These are phyloP conservation scores for Malassezia japonica DNA, from an alignment of 1,284 basidiomycete species.

Conservation along the genomic window DNA sequence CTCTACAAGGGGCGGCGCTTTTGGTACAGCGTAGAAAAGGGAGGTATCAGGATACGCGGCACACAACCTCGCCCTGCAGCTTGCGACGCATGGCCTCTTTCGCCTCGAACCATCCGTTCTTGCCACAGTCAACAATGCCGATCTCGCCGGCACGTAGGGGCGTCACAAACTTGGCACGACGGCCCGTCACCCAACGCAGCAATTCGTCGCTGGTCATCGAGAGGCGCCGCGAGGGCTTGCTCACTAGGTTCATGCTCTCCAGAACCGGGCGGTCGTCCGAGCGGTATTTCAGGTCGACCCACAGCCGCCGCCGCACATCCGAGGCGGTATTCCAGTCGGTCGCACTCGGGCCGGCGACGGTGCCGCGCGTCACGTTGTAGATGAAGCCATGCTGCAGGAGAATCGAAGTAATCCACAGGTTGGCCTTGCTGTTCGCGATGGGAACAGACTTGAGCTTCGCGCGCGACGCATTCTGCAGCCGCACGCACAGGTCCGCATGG, in stretches of 20 bases:
- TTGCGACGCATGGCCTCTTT: constrained; percentile 49
- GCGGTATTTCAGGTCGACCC: constrained; percentile 81
- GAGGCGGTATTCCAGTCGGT: constrained; percentile 55
- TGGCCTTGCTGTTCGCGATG: constrained; percentile 69
- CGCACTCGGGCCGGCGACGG: constrained; percentile 60
- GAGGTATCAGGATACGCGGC: constrained; percentile 43
- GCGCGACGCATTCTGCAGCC: constrained; percentile 75
- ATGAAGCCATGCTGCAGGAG: constrained; percentile 78
- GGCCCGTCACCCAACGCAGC: constrained; percentile 57
- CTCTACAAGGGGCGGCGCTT: too few relatives aligned
- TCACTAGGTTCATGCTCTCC: constrained; percentile 62
- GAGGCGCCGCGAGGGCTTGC: constrained; percentile 64
- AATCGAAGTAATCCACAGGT: constrained; percentile 70
- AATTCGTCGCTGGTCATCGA: constrained; percentile 66
- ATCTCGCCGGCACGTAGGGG: constrained; percentile 75
- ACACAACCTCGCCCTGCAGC: constrained; percentile 49
- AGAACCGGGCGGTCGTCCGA: constrained; percentile 68
- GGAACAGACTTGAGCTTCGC: constrained; percentile 65
- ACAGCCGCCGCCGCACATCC: constrained; percentile 53
- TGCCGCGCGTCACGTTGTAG: constrained; percentile 68
- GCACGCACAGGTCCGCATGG: constrained; percentile 66
- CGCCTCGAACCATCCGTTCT: constrained; percentile 51
- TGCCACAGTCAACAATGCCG: constrained; percentile 63
- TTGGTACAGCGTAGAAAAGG: too few relatives aligned
- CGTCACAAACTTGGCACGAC: constrained; percentile 56